Evolutionary conservation across 73 alveolate species (phyloP).

Genomic region (Blepharisma japonicum): DNA sequence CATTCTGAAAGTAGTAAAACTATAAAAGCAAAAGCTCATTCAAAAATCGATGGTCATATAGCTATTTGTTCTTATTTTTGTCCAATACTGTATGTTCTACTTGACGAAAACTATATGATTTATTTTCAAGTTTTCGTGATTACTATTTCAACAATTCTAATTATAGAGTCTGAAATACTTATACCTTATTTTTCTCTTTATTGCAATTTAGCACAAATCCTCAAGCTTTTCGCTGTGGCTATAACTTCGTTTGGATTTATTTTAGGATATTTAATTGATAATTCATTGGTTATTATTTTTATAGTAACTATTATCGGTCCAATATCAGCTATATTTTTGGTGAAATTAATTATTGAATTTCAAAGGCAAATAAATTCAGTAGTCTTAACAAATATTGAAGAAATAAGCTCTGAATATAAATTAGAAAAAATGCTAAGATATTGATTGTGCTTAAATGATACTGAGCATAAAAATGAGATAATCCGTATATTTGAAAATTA

Average conservation of each 20-base stretch:
- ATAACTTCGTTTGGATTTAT: background rate
- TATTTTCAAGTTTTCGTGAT: background rate
- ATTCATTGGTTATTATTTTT: background rate
- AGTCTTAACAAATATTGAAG: too few species aligned
- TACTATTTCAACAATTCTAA: background rate
- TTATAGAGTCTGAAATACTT: background rate
- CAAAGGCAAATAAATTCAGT: background rate
- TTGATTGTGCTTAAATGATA: background rate
- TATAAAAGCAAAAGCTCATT: background rate
- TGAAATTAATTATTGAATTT: background rate
- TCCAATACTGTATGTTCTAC: background rate
- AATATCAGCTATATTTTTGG: background rate
- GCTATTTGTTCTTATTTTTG: background rate
- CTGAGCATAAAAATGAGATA: background rate
- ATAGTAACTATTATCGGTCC: background rate
- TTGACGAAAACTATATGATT: background rate
- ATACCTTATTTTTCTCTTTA: background rate
- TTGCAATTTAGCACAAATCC: background rate
- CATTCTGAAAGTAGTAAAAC: background rate
- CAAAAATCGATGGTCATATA: background rate
- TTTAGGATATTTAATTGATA: background rate
- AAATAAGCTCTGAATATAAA: background rate
- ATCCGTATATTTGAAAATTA: background rate
- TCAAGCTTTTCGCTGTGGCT: background rate
- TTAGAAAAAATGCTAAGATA: background rate